Conservation (phyloP, 1,139 yeast genomes). For the Debaryomyces robertsiae region DNA sequence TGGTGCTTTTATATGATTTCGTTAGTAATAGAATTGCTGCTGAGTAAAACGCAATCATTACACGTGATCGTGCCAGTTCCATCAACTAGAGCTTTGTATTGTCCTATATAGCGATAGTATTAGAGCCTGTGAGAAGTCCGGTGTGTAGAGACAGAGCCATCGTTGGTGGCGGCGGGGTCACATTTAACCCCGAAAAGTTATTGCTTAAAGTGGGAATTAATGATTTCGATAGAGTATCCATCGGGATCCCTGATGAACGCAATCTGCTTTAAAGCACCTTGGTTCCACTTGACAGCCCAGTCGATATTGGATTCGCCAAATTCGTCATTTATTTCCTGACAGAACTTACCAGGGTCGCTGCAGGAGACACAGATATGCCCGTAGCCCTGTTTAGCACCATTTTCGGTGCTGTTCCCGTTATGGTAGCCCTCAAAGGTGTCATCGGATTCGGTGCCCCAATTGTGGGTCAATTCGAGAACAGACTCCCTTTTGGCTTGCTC, state of each 20-base stretch:
- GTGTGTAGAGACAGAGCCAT: too few species aligned
- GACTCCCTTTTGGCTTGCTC: conserved; percentile 57
- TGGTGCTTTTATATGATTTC: too few species aligned
- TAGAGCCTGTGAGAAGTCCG: too few species aligned
- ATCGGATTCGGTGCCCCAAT: conserved; percentile 91
- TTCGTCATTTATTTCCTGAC: conserved; percentile 50
- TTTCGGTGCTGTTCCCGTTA: conserved; percentile 66
- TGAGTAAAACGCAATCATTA: too few species aligned
- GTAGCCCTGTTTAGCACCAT: conserved; percentile 72
- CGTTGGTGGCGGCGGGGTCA: too few species aligned
- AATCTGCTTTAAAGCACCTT: conserved; percentile 58
- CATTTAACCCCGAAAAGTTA: too few species aligned
- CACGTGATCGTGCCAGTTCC: too few species aligned
- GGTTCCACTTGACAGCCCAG: conserved; percentile 55
- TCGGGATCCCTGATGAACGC: conserved; percentile 92
- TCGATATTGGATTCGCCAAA: conserved; percentile 32
- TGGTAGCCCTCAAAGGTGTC: conserved; percentile 71
- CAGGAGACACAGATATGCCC: conserved; percentile 85
- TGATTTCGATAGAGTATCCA: conserved; percentile 78
- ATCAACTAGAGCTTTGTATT: too few species aligned
- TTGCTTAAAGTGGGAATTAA: conserved; percentile 26
- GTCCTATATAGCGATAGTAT: too few species aligned
- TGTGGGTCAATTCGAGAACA: conserved; percentile 85
- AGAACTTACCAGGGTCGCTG: conserved; percentile 60
- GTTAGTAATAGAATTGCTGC: too few species aligned